These are phyloP conservation scores for Arthrobotrys megalospora DNA, from an alignment of 2,329 filamentous ascomycete species.

Conservation along the genomic window DNA sequence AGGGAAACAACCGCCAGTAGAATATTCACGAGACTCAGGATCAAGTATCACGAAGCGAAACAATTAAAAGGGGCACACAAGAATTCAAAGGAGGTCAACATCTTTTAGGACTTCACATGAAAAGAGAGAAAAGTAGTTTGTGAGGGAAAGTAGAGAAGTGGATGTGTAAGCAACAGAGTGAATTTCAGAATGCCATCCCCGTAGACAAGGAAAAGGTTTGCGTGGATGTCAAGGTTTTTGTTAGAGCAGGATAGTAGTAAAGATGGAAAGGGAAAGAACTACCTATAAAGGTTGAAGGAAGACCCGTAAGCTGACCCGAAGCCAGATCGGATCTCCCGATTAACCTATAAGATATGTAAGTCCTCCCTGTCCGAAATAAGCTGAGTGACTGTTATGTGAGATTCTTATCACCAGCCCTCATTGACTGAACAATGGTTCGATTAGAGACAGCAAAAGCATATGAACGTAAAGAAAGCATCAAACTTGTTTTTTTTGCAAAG, in stretches of 20 bases:
- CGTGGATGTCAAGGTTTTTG: conserved; percentile 18
- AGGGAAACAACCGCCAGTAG: conserved; percentile 31
- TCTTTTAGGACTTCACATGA: conserved; percentile 46
- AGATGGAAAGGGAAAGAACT: conserved; percentile 27
- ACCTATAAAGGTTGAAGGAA: conserved; percentile 16
- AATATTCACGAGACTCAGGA: conserved; percentile 18
- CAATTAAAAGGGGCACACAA: conserved; percentile 29
- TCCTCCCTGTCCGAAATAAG: conserved; percentile 2
- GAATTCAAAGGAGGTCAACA: conserved; percentile 15
- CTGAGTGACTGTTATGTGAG: conserved; percentile 49
- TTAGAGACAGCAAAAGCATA: conserved; percentile 21
- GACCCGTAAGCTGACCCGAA: neutral
- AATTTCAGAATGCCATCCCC: conserved; percentile 53
- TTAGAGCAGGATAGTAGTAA: neutral
- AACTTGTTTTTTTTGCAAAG: conserved; percentile 41
- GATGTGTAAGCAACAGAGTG: conserved; percentile 15
- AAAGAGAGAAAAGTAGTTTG: neutral
- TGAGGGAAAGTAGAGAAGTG: neutral
- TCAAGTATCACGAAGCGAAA: conserved; percentile 14
- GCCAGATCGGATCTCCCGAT: neutral
- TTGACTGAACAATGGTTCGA: conserved; percentile 49
- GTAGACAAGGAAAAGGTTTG: conserved; percentile 26
- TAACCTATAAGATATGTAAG: neutral
- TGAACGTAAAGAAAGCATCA: conserved; percentile 18
- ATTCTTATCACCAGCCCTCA: conserved; percentile 58